phyloP scores from a whole-genome alignment of 2,329 filamentous ascomycete species.

The Ploettnerulaceae sp. region DNA sequence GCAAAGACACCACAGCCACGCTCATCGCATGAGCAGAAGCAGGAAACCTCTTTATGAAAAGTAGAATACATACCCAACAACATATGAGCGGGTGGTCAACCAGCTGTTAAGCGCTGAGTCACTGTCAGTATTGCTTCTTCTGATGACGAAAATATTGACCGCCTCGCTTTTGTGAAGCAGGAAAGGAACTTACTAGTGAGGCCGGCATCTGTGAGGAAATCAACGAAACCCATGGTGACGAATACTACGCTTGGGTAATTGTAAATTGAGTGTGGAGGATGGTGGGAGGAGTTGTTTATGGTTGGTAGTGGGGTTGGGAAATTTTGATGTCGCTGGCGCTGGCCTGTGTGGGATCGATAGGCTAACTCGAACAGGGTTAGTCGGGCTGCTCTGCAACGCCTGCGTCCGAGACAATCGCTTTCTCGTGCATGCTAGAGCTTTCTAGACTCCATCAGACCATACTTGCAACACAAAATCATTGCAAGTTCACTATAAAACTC shows the following conservation, averaged over 20 bases:
- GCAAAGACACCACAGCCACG: too few species aligned
- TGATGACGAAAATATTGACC: constrained; percentile 10
- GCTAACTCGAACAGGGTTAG: background rate
- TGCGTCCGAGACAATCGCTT: background rate
- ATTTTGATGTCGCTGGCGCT: constrained; percentile 5
- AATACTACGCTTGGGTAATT: constrained; percentile 6
- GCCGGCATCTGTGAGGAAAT: constrained; percentile 62
- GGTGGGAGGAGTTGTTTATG: constrained; percentile 9
- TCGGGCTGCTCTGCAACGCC: background rate
- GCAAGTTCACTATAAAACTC: too few species aligned
- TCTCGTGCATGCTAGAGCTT: constrained; percentile 9
- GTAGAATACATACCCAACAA: constrained; percentile 65
- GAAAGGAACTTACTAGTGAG: constrained; percentile 44
- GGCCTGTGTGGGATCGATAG: background rate
- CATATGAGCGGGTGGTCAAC: constrained; percentile 73
- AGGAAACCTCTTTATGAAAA: too few species aligned
- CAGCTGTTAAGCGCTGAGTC: constrained; percentile 64
- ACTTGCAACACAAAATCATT: background rate
- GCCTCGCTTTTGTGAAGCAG: constrained; percentile 2
- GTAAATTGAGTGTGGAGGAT: background rate
- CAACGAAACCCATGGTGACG: constrained; percentile 60
- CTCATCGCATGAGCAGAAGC: too few species aligned
- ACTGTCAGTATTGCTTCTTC: constrained; percentile 28
- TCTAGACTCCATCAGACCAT: background rate
- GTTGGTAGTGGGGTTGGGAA: constrained; percentile 13